Conservation (phyloP, 2,329 filamentous ascomycete species). For the Pseudogymnoascus sp. region DNA sequence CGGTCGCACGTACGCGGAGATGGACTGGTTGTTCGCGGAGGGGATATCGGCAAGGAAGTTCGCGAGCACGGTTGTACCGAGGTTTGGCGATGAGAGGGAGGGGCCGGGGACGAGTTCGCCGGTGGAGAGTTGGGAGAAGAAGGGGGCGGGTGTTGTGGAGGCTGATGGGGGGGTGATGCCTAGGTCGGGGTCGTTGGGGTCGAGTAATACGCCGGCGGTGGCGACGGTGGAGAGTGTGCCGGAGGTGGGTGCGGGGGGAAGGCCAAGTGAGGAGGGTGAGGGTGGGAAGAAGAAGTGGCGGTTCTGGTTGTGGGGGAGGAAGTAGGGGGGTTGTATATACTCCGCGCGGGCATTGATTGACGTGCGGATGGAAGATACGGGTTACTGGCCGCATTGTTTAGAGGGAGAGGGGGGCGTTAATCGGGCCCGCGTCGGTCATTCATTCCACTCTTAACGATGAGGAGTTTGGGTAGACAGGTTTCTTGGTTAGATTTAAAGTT, state of each 20-base stretch:
- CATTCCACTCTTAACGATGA: not conserved
- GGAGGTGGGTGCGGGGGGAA: not conserved
- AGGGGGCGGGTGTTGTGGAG: not conserved
- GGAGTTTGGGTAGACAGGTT: not conserved
- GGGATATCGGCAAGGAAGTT: conserved; percentile 68
- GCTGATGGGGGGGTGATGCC: not conserved
- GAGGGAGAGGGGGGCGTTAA: not conserved
- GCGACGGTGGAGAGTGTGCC: not conserved
- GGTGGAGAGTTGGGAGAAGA: not conserved
- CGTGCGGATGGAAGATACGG: not conserved
- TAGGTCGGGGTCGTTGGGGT: not conserved
- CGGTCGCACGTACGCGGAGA: conserved; percentile 74
- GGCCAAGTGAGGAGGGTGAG: not conserved
- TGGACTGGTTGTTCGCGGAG: conserved; percentile 75
- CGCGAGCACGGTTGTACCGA: conserved; percentile 28
- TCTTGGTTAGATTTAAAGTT: not conserved
- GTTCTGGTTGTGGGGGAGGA: not conserved
- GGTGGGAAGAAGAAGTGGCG: not conserved
- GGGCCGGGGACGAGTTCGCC: not conserved
- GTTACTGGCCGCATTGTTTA: not conserved
- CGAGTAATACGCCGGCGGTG: not conserved
- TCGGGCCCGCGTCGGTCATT: not conserved
- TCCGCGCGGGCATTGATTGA: not conserved
- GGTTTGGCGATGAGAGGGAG: not conserved
- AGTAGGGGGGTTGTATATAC: not conserved